Evolutionary conservation across 2,329 filamentous ascomycete species (phyloP), one percentile per base, ranked within the genome.

Genomic region (Penicillium sp.): DNA sequence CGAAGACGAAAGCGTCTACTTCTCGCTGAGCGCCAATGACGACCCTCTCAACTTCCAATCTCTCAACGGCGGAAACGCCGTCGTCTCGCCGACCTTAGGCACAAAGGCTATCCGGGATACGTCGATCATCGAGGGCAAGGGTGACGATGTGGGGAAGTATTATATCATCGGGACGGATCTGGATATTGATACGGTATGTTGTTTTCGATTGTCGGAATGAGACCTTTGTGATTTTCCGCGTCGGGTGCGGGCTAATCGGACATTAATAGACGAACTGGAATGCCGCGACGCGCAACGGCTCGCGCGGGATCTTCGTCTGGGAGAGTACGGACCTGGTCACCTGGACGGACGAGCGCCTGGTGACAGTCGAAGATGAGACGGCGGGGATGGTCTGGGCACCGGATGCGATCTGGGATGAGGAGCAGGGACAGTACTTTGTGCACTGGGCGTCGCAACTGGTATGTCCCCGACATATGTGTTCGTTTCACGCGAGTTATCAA

Each of bases 301-400:
- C 64, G 1, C 60, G 60, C 2, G 64, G 26, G 3, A 58, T 66
- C 23, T 65, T 64, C 26, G 54, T 66, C 31, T 66, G 64, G 64
- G 64, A 66, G 48, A 66, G 64, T 31, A 59, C 30, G 1, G 64
- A 66, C 38, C 26, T 66, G 26, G 23, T 66, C 7, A 60, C 51
- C 29, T 66, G 64, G 64, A 61, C 57, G 2, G 46, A 61, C 26
- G 60, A 60, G 26, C 49, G 54, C 2, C 55, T 66, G 2, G 57
- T 63, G 11, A 64, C 64, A 5, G 60, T 66, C 19, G 64, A 66
- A 30, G 60, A 61, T 21, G 55, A 53, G n/a, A 63, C 58, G 1
- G 64, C 64, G 0, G 64, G 64, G 8, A 66, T 63, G 60, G 62
- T 62, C 1, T 66, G 64, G 64, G 64, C 64, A 7, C 64, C 64